These are phyloP conservation scores for Dittrichia graveolens DNA, from an alignment of 129 eudicot genomes.

Conservation along the genomic window DNA sequence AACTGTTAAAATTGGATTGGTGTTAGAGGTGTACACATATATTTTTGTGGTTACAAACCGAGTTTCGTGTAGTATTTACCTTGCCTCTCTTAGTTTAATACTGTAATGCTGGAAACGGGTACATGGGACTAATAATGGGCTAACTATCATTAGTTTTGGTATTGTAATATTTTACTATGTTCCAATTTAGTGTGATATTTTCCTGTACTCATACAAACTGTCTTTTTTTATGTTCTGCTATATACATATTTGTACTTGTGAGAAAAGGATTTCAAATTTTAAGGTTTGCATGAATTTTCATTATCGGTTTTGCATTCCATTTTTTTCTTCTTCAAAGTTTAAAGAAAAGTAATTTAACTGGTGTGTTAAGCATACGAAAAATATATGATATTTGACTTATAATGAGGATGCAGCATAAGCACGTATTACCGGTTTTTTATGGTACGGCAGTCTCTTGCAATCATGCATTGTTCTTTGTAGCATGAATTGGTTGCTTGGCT, in stretches of 20 bases:
- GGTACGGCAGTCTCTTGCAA: background rate
- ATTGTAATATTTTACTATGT: background rate
- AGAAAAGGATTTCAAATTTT: background rate
- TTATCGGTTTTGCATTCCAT: background rate
- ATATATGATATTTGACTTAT: background rate
- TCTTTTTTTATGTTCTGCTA: background rate
- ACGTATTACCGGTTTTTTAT: background rate
- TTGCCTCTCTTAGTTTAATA: too few relatives aligned
- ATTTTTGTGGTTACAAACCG: too few relatives aligned
- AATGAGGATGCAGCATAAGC: conserved; percentile 1
- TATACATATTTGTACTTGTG: background rate
- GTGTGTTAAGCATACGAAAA: background rate
- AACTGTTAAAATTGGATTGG: too few relatives aligned
- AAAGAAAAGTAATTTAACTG: background rate
- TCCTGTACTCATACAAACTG: background rate
- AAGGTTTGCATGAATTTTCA: background rate
- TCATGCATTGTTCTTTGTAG: background rate
- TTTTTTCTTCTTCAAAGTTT: background rate
- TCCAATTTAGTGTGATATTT: conserved; percentile 1
- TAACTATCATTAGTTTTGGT: too few relatives aligned
- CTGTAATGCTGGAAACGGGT: too few relatives aligned
- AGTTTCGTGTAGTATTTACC: too few relatives aligned
- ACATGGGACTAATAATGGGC: too few relatives aligned
- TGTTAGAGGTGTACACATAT: too few relatives aligned
- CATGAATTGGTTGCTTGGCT: background rate